These are phyloP conservation scores for Sisymbrium irio DNA, from an alignment of 345 rosid genomes.

Conservation along the genomic window DNA sequence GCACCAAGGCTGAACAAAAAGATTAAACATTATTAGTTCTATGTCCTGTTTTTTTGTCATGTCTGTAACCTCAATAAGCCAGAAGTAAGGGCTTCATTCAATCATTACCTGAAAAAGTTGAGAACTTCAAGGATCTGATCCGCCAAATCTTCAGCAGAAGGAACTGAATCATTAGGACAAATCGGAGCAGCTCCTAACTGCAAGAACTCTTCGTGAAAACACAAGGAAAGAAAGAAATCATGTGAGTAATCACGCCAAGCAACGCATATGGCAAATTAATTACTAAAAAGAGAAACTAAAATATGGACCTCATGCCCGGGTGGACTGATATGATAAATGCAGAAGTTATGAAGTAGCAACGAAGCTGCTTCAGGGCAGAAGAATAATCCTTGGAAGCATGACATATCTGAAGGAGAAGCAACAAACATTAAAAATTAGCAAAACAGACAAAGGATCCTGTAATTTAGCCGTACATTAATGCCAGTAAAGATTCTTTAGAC, in stretches of 20 bases:
- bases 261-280: background rate
- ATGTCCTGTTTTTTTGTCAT: background rate
- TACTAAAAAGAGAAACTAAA: constrained; percentile 32
- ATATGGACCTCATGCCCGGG: constrained; percentile 98
- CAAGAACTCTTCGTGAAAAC: constrained; percentile 64
- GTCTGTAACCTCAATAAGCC: background rate
- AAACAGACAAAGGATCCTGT: constrained; percentile 10
- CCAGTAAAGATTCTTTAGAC: constrained; percentile 23
- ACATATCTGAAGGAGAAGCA: constrained; percentile 60
- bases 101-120: constrained; percentile 71
- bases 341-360: constrained; percentile 89
- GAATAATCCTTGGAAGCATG: constrained; percentile 92
- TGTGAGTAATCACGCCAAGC: constrained; percentile 4
- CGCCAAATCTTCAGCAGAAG: constrained; percentile 78
- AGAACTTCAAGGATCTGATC: constrained; percentile 89
- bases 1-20: constrained; percentile 62
- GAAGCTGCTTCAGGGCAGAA: constrained; percentile 96
- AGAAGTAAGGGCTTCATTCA: background rate
- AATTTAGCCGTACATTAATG: background rate
- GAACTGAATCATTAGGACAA: constrained; percentile 47
- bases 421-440: background rate
- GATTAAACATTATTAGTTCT: constrained; percentile 5
- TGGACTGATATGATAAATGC: constrained; percentile 92
- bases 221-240: constrained; percentile 27
- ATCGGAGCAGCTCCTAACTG: constrained; percentile 91